Percentiles rank a stretch among this genome's conserved stretches.
phyloP scores from a whole-genome alignment of 2,329 filamentous ascomycete species.

The Chaetomium sp. region DNA sequence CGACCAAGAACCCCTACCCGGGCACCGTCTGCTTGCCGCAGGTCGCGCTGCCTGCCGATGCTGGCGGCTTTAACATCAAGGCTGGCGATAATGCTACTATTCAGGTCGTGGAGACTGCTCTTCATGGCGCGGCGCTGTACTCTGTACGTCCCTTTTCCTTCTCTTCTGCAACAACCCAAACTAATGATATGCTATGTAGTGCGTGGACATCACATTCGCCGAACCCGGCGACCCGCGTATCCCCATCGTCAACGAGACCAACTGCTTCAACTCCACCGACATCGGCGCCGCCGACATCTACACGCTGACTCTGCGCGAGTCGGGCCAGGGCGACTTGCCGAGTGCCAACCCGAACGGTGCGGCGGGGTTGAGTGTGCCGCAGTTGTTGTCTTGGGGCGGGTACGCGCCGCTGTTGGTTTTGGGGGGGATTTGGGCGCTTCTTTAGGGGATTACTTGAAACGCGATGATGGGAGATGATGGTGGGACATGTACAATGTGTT shows the following conservation, averaged over 20 bases:
- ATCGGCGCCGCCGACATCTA: constrained; percentile 75
- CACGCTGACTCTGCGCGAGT: constrained; percentile 49
- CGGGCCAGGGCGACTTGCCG: constrained; percentile 31
- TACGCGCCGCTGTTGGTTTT: constrained; percentile 35
- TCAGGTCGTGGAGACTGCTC: constrained; percentile 74
- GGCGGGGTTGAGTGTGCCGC: constrained; percentile 16
- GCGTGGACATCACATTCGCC: constrained; percentile 89
- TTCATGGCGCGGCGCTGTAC: constrained; percentile 77
- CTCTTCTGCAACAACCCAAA: no score
- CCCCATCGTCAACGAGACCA: constrained; percentile 65
- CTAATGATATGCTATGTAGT: constrained; percentile 44
- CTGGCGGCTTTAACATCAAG: constrained; percentile 61
- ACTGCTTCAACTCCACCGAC: constrained; percentile 82
- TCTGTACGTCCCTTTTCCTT: constrained; percentile 52
- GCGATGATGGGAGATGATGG: background rate
- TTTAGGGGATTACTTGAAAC: constrained; percentile 21
- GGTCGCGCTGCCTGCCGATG: constrained; percentile 70
- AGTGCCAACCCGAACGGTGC: constrained; percentile 26
- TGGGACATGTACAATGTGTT: background rate
- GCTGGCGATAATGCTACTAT: constrained; percentile 87
- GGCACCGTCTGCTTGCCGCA: constrained; percentile 87
- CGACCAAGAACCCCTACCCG: constrained; percentile 75
- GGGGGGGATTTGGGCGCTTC: constrained; percentile 34
- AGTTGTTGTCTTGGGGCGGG: constrained; percentile 29
- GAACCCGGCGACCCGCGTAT: constrained; percentile 64